Conservation (phyloP, 805 yeast genomes). For the Nakazawaea molendinolei region DNA sequence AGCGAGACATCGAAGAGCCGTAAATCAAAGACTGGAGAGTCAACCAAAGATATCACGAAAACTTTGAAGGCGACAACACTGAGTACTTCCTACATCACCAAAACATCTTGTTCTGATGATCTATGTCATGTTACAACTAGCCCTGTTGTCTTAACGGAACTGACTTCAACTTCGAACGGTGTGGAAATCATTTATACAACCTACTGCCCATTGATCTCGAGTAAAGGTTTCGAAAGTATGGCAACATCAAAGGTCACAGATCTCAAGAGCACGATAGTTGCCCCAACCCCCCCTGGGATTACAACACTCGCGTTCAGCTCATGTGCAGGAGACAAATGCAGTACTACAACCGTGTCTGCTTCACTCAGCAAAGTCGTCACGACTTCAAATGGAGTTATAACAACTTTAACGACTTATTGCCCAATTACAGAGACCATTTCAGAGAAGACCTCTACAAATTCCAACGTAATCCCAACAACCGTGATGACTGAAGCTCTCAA, state of each 20-base stretch:
- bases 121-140: background rate
- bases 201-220: conserved; percentile 27
- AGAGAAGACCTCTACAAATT: conserved; percentile 11
- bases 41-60: background rate
- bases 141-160: background rate
- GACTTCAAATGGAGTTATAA: background rate
- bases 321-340: conserved; percentile 22
- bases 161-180: background rate
- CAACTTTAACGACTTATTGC: conserved; percentile 30
- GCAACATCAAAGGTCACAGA: too few relatives aligned
- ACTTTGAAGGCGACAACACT: background rate
- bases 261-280: too few relatives aligned
- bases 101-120: conserved; percentile 7
- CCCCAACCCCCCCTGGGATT: too few relatives aligned
- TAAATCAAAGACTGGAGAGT: too few relatives aligned
- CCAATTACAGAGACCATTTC: conserved; percentile 21
- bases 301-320: too few relatives aligned
- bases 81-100: background rate
- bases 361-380: conserved; percentile 20
- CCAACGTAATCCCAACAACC: too few relatives aligned
- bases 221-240: conserved; percentile 8
- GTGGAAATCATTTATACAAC: conserved; percentile 24
- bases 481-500: too few relatives aligned
- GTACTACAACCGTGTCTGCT: conserved; percentile 20
- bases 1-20: too few relatives aligned